These are phyloP conservation scores for Aspergillus egyptiacus DNA, from an alignment of 495 filamentous ascomycete genomes.

Conservation along the genomic window DNA sequence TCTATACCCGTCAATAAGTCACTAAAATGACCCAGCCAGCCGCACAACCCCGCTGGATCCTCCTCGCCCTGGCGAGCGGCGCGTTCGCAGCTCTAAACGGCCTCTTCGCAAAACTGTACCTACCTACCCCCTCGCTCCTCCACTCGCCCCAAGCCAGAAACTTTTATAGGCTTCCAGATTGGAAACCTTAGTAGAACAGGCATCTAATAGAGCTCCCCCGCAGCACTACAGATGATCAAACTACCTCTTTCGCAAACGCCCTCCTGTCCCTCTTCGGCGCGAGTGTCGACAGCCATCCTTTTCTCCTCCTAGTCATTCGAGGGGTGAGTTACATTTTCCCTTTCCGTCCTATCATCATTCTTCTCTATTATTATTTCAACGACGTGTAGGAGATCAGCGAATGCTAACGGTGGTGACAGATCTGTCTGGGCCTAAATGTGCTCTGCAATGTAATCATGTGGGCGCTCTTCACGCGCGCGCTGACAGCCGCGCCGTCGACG, in stretches of 20 bases:
- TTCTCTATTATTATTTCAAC: too few species aligned
- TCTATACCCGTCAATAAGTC: too few species aligned
- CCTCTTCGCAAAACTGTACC: conserved; percentile 89
- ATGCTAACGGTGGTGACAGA: too few species aligned
- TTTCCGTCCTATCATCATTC: too few species aligned
- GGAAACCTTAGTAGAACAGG: neutral
- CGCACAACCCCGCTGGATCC: conserved; percentile 56
- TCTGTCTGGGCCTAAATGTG: conserved; percentile 83
- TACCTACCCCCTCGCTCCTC: neutral
- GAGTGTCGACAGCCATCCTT: conserved; percentile 33
- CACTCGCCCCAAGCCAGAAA: too few species aligned
- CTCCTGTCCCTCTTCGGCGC: conserved; percentile 56
- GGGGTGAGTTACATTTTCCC: conserved; percentile 48
- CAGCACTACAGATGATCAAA: conserved; percentile 82
- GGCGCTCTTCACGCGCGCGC: conserved; percentile 75
- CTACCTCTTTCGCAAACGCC: conserved; percentile 57
- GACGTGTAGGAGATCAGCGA: too few species aligned
- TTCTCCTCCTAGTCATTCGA: conserved; percentile 62
- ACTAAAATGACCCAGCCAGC: conserved; percentile 1
- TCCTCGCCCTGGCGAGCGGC: conserved; percentile 77
- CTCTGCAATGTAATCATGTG: conserved; percentile 93
- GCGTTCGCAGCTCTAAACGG: conserved; percentile 91
- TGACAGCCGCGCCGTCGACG: conserved; percentile 75
- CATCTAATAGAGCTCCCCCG: neutral
- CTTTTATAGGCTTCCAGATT: too few species aligned